A percentile compares a stretch with the other conserved stretches of the same genome.
Conservation (phyloP, 345 rosid genomes). For the Ricinus communis region DNA sequence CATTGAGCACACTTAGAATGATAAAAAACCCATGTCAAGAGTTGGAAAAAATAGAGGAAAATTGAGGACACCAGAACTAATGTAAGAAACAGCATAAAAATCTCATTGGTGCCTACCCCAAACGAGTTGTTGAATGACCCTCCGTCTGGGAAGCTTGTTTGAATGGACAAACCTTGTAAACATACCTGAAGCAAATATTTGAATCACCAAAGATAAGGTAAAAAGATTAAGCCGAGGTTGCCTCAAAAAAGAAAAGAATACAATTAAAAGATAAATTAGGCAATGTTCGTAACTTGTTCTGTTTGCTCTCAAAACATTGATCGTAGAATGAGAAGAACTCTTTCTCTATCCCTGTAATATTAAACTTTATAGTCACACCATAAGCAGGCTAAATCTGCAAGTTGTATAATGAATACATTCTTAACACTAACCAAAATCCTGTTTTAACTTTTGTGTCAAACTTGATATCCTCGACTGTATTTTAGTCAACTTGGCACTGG, state of each 20-base stretch:
- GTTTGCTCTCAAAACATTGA: conserved; percentile 82
- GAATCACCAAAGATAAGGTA: conserved; percentile 10
- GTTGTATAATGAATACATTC: conserved; percentile 11
- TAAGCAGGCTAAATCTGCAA: conserved; percentile 15
- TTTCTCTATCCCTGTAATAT: conserved; percentile 71
- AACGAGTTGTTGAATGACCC: conserved; percentile 56
- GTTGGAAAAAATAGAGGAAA: not conserved
- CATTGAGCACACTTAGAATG: not conserved
- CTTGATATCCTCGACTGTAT: conserved; percentile 82
- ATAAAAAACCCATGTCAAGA: not conserved
- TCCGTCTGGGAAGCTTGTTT: conserved; percentile 88
- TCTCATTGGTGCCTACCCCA: conserved; percentile 60
- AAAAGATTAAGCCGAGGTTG: conserved; percentile 7
- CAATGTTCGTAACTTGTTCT: conserved; percentile 59
- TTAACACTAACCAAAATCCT: conserved; percentile 76
- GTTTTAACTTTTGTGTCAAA: conserved; percentile 72
- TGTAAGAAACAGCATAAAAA: not conserved
- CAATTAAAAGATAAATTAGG: conserved; percentile 1
- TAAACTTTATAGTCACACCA: conserved; percentile 23
- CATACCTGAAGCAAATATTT: conserved; percentile 54
- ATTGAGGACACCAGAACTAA: not conserved
- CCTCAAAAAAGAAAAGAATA: conserved; percentile 3
- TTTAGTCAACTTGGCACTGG: conserved; percentile 68
- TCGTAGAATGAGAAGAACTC: conserved; percentile 86
- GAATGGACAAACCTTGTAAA: conserved; percentile 87